Evolutionary conservation across 2,329 filamentous ascomycete genomes (phyloP), one percentile per base, ranked within the genome.

Genomic region (Diaporthe australafricana): DNA sequence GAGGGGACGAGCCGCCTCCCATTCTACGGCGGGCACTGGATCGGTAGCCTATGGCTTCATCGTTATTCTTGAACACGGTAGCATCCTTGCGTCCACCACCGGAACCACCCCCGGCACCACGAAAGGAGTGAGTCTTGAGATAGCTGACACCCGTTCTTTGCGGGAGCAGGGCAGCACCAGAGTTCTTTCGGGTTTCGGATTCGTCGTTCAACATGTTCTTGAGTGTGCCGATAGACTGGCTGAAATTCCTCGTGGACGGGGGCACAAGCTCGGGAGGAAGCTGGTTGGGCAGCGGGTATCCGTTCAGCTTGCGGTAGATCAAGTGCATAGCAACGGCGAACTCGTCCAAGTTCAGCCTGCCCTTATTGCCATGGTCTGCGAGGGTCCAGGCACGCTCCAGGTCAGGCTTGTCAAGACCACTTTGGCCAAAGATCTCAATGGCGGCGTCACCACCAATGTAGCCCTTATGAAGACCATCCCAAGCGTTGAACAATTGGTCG

Each of bases 281-380:
- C 55, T 92, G 92, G 78, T 91, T 93, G 20, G 96, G 96, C 40
- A 98, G 88, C 1, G 96, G 95, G 79, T 98, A 98, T 45, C 96
- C 96, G 78, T 99, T 98, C 68, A 99, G 88, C 80, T 97, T 98
- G 77, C 96, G 90, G 84, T 99, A 99, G 78, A 99, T 99, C 83
- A 99, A 85, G 87, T 99, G 96, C 96, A 99, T 99, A 12, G 95
- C 95, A 67, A 99, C 96, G 11, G 96, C 95, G 79, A 99, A 99
- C 79, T 99, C 96, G 80, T 99, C 96, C 78, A 98, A 90, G 78
- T 99, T 95, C 38, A 99, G 88, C 70, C 95, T 93, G 22, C 96
- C 96, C 81, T 96, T 96, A 82, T 99, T 98, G 75, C 95, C 93
- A 40, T 95, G 93, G 80, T 99, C 96, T 3, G 96, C 93, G 72